Conservation (phyloP, 768 basidiomycete species). For the Amanita pallidorosea region DNA sequence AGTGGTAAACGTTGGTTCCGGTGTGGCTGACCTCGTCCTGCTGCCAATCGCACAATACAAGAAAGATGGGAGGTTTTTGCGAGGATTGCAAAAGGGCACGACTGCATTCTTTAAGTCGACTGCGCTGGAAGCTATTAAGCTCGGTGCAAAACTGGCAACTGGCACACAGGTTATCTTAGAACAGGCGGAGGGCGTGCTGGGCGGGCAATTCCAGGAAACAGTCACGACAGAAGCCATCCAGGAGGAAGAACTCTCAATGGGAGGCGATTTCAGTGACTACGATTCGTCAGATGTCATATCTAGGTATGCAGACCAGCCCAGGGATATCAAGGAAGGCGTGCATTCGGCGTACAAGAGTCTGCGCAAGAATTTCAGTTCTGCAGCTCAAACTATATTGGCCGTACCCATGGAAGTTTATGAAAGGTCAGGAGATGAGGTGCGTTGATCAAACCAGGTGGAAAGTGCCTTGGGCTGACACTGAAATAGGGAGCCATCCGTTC, state of each 20-base stretch:
- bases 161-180: conserved; percentile 98
- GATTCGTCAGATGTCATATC: conserved; percentile 53
- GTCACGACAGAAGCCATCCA: conserved; percentile 62
- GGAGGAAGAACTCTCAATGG: conserved; percentile 20
- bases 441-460: conserved; percentile 11
- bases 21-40: conserved; percentile 90
- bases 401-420: conserved; percentile 99
- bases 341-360: conserved; percentile 88
- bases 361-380: conserved; percentile 77
- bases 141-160: conserved; percentile 88
- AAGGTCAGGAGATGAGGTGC: conserved; percentile 80
- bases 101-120: conserved; percentile 90
- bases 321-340: conserved; percentile 75
- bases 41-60: conserved; percentile 96
- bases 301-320: conserved; percentile 88
- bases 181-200: conserved; percentile 85
- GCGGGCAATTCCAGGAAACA: conserved; percentile 59
- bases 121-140: conserved; percentile 89
- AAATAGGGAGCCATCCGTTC: conserved; percentile 82
- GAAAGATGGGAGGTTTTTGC: conserved; percentile 88
- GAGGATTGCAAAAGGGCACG: conserved; percentile 90
- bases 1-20: conserved; percentile 94
- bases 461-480: neutral
- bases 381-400: conserved; percentile 96
- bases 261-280: conserved; percentile 19